These are phyloP conservation scores for Discostella stelligera DNA, from an alignment of 352 stramenopile species.

Conservation along the genomic window DNA sequence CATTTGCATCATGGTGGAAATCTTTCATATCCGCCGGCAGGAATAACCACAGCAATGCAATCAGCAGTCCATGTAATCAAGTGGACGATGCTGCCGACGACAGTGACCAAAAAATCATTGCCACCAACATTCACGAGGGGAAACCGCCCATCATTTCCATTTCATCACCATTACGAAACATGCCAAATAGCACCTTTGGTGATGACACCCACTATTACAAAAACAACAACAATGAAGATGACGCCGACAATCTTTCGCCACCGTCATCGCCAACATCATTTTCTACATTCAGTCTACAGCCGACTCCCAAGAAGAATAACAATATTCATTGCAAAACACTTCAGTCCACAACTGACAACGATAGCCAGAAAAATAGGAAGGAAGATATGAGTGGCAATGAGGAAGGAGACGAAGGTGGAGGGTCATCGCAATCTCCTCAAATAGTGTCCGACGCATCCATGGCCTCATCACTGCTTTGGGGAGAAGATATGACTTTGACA, in stretches of 20 bases:
- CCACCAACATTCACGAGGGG: not conserved
- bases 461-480: conserved; percentile 54
- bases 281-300: conserved; percentile 36
- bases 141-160: not conserved
- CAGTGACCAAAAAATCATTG: not conserved
- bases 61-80: too few species aligned
- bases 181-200: not conserved
- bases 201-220: not conserved
- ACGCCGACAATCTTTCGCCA: not conserved
- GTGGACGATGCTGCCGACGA: not conserved
- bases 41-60: too few species aligned
- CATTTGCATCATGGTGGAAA: too few species aligned
- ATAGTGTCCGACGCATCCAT: conserved; percentile 41
- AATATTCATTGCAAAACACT: not conserved
- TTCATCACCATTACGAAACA: not conserved
- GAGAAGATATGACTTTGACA: conserved; percentile 54
- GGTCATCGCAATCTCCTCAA: not conserved
- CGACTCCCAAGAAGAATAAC: not conserved
- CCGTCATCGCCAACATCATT: conserved; percentile 37
- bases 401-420: not conserved
- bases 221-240: conserved; percentile 3
- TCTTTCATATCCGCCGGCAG: too few species aligned
- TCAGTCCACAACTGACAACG: not conserved
- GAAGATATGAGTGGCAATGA: not conserved
- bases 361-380: not conserved